phyloP scores from a whole-genome alignment of 306 rosid genomes.

The Dalbergia oliveri region DNA sequence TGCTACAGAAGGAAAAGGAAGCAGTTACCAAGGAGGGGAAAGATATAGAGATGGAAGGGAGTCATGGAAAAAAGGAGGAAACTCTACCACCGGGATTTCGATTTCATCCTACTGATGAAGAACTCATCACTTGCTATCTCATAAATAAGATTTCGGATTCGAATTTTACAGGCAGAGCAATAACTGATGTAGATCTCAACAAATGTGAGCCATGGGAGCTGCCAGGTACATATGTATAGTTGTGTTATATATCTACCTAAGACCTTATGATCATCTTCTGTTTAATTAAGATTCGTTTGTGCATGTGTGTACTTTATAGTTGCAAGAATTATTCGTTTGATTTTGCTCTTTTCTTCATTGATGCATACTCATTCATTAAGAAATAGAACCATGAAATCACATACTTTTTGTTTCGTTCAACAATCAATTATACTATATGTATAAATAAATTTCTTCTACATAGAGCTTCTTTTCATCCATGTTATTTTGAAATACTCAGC shows the following conservation, averaged over 20 bases:
- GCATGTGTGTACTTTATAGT: neutral
- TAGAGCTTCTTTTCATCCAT: neutral
- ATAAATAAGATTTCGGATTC: slow-evolving; percentile 81
- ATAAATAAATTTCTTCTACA: neutral
- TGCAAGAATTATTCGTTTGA: neutral
- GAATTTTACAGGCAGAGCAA: slow-evolving; percentile 72
- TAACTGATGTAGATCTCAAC: slow-evolving; percentile 91
- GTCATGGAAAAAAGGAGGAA: slow-evolving; percentile 57
- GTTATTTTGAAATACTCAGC: slow-evolving; percentile 1
- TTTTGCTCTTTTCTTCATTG: neutral
- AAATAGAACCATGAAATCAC: neutral
- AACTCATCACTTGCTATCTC: slow-evolving; percentile 81
- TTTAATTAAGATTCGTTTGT: slow-evolving; percentile 3
- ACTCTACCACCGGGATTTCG: slow-evolving; percentile 91
- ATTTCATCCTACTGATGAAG: slow-evolving; percentile 96
- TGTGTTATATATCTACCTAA: neutral
- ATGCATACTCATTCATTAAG: neutral
- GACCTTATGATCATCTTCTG: neutral
- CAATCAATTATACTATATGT: neutral
- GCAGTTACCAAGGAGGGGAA: slow-evolving; percentile 48
- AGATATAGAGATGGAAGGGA: slow-evolving; percentile 60
- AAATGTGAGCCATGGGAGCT: slow-evolving; percentile 99
- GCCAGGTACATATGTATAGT: slow-evolving; percentile 64
- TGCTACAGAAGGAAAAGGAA: slow-evolving; percentile 57
- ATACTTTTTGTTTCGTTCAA: neutral